Evolutionary conservation across 2,329 filamentous ascomycete genomes (phyloP).

Genomic region (Elsinoe perseae): DNA sequence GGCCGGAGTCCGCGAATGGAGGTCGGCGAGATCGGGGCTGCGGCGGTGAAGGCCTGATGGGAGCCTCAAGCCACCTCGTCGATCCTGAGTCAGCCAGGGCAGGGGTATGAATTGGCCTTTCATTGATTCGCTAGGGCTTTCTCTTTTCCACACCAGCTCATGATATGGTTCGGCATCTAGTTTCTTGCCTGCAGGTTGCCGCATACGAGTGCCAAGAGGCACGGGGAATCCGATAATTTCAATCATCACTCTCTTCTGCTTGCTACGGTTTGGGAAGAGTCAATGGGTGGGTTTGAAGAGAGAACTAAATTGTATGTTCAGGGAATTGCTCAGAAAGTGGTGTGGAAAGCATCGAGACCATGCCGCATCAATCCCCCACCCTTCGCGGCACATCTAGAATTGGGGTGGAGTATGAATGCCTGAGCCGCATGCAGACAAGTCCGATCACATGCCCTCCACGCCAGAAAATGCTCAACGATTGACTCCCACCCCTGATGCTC

Average conservation of each 20-base stretch:
- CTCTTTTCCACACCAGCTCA: background rate
- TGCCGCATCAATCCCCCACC: background rate
- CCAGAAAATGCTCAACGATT: background rate
- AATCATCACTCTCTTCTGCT: background rate
- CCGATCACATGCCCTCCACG: background rate
- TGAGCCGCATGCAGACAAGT: background rate
- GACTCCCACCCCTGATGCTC: background rate
- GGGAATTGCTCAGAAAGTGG: background rate
- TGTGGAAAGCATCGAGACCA: background rate
- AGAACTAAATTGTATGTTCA: constrained; percentile 7
- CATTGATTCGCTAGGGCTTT: background rate
- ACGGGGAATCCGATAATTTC: background rate
- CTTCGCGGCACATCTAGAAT: constrained; percentile 5
- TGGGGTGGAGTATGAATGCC: background rate
- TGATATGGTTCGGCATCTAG: background rate
- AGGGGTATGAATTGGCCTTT: background rate
- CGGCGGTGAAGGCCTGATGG: background rate
- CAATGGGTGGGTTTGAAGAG: background rate
- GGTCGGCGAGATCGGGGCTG: background rate
- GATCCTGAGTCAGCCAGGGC: background rate
- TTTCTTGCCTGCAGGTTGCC: background rate
- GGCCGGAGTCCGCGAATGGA: background rate
- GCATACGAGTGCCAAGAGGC: background rate
- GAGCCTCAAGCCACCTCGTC: background rate
- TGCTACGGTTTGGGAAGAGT: background rate